Evolutionary conservation across 805 yeast genomes (phyloP), one percentile per base, ranked within the genome.

Genomic region (Nakazawaea wickerhamii): DNA sequence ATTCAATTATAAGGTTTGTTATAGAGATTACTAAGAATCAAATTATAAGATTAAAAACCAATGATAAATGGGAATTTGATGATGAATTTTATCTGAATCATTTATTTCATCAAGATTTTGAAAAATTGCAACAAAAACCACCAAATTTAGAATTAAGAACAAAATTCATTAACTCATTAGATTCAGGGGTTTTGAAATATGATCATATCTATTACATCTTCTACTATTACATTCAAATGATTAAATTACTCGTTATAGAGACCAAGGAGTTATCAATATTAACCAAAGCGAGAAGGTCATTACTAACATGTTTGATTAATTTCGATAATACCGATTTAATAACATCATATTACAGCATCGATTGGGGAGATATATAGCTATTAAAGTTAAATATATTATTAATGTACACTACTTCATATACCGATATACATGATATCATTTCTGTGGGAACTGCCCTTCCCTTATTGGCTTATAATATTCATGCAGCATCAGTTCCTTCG

Each of bases 401-500:
- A n/a, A n/a, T n/a, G n/a, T n/a, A n/a, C n/a, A n/a, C n/a, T n/a
- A n/a, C n/a, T n/a, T n/a, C n/a, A n/a, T n/a, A 27, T 21, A 25
- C 34, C 37, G 38, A 41, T 25, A 30, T 37, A 39, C 18, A 25
- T 20, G 23, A 35, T 31, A 11, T 25, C 27, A 25, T 13, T 25
- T 25, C 13, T 25, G 19, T 19, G 36, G 34, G 28, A 15, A 88
- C 60, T 90, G 96, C 59, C 90, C 96, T 57, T 86, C 89, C 46
- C 85, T 75, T 52, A 89, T 68, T 48, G 90, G 67, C 53, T 80
- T 75, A 59, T 86, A 75, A 57, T 81, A 84, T 10, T 70, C 68
- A 63, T 89, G 96, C 5, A 60, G 75, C 87, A 87, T 77, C 19
- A 95, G 95, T 61, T 89, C 96, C 59, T 75, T 69, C 2, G 96